A percentile compares a stretch with the other conserved stretches of the same genome.
phyloP scores from a whole-genome alignment of 1,284 basidiomycete species.

The Fomitopsis betulina region DNA sequence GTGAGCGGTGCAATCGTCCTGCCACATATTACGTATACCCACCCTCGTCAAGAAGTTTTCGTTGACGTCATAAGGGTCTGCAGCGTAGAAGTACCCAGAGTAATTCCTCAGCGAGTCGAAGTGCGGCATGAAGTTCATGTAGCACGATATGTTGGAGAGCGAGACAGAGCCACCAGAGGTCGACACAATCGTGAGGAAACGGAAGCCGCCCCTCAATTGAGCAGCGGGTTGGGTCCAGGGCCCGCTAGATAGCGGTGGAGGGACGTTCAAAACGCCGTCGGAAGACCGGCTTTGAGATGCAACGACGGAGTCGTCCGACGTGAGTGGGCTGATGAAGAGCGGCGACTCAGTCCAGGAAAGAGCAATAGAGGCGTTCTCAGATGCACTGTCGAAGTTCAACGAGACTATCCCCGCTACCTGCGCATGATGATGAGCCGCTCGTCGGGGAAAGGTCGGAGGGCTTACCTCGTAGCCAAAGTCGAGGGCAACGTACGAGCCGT shows the following conservation, averaged over 20 bases:
- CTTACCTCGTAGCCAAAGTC: slow-evolving; percentile 44
- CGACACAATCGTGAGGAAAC: slow-evolving; percentile 48
- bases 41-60: slow-evolving; percentile 48
- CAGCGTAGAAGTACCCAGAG: slow-evolving; percentile 50
- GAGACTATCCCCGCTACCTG: slow-evolving; percentile 43
- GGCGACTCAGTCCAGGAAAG: slow-evolving; percentile 47
- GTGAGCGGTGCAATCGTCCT: background rate
- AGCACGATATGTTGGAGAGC: slow-evolving; percentile 29
- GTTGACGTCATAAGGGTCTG: slow-evolving; percentile 41
- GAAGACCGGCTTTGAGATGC: slow-evolving; percentile 31
- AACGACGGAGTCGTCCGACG: slow-evolving; percentile 40
- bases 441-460: background rate
- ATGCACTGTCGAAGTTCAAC: slow-evolving; percentile 30
- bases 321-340: slow-evolving; percentile 38
- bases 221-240: slow-evolving; percentile 46
- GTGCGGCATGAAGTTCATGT: slow-evolving; percentile 54
- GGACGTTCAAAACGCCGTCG: slow-evolving; percentile 41
- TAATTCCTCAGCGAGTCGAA: slow-evolving; percentile 46
- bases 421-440: background rate
- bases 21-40: slow-evolving; percentile 6
- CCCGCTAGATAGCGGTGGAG: slow-evolving; percentile 32
- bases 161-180: slow-evolving; percentile 29
- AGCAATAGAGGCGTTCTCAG: slow-evolving; percentile 31
- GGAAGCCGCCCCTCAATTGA: slow-evolving; percentile 47
- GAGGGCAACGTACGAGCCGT: slow-evolving; percentile 37